A percentile compares a stretch with the other conserved stretches of the same genome.
phyloP scores from a whole-genome alignment of 2,329 filamentous ascomycete genomes.

The Raffaelea albimanens region DNA sequence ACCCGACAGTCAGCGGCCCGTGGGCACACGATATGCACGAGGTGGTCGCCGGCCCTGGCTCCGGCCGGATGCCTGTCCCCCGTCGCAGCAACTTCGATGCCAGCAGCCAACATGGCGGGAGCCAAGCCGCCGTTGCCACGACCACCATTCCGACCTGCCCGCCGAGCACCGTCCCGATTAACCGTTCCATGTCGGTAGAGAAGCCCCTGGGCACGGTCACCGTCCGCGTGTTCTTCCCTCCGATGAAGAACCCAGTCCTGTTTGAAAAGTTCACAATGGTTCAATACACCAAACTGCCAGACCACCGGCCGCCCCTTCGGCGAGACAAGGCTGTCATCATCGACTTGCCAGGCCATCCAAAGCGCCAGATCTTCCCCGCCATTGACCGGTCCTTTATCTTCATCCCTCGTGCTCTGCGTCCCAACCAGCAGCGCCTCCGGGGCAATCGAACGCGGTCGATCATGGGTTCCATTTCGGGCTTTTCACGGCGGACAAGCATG shows the following conservation, averaged over 20 bases:
- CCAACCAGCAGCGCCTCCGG: slow-evolving; percentile 75
- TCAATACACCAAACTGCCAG: slow-evolving; percentile 87
- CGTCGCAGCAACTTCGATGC: slow-evolving; percentile 13
- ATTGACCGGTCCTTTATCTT: slow-evolving; percentile 93
- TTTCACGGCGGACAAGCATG: slow-evolving; percentile 73
- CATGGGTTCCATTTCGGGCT: slow-evolving; percentile 56
- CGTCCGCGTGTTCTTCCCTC: slow-evolving; percentile 70
- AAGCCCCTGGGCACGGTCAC: slow-evolving; percentile 76
- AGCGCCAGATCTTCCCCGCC: slow-evolving; percentile 85
- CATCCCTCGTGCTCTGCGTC: slow-evolving; percentile 85
- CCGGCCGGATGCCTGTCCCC: slow-evolving; percentile 20
- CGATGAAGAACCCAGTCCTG: slow-evolving; percentile 60
- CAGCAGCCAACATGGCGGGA: slow-evolving; percentile 20
- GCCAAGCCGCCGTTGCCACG: slow-evolving; percentile 20
- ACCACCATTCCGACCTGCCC: slow-evolving; percentile 46
- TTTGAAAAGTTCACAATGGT: slow-evolving; percentile 74
- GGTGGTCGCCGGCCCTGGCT: slow-evolving; percentile 39
- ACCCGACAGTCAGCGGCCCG: slow-evolving; percentile 59
- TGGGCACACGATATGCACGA: slow-evolving; percentile 98
- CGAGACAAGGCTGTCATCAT: slow-evolving; percentile 95
- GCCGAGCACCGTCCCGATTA: slow-evolving; percentile 56
- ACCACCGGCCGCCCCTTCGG: slow-evolving; percentile 86
- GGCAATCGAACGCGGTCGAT: slow-evolving; percentile 67
- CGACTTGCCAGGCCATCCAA: slow-evolving; percentile 69
- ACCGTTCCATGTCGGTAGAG: slow-evolving; percentile 73